Evolutionary conservation across 805 yeast species (phyloP).

Genomic region (Lachancea dasiensis): DNA sequence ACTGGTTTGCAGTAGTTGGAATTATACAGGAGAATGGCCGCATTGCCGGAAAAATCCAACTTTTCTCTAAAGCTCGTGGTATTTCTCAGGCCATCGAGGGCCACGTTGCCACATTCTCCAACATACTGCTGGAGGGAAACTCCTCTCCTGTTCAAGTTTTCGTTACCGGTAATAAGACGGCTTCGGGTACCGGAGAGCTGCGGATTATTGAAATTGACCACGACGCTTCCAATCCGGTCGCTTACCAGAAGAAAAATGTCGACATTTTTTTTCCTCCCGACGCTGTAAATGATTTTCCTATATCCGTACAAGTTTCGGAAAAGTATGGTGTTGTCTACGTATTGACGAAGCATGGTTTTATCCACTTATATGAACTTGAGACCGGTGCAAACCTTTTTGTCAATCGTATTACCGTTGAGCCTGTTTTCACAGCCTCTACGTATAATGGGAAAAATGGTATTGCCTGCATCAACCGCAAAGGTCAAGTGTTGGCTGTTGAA

Average conservation of each 20-base stretch:
- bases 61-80: slow-evolving; percentile 79
- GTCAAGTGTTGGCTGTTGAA: slow-evolving; percentile 92
- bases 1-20: slow-evolving; percentile 95
- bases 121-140: slow-evolving; percentile 67
- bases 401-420: slow-evolving; percentile 93
- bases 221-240: slow-evolving; percentile 68
- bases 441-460: slow-evolving; percentile 75
- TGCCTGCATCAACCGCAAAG: slow-evolving; percentile 87
- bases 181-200: slow-evolving; percentile 71
- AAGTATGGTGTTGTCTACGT: slow-evolving; percentile 82
- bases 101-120: slow-evolving; percentile 89
- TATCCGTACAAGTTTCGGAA: slow-evolving; percentile 79
- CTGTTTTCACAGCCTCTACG: slow-evolving; percentile 82
- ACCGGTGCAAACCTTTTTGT: slow-evolving; percentile 89
- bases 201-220: slow-evolving; percentile 97
- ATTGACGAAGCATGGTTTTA: slow-evolving; percentile 92
- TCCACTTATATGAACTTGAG: slow-evolving; percentile 91
- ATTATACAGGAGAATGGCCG: slow-evolving; percentile 90
- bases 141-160: slow-evolving; percentile 72
- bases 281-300: slow-evolving; percentile 94
- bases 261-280: slow-evolving; percentile 97
- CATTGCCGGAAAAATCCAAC: slow-evolving; percentile 93
- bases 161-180: slow-evolving; percentile 86
- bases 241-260: slow-evolving; percentile 77
- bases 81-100: slow-evolving; percentile 97